Base-by-base conservation (phyloP, 352 stramenopile genomes). In the Phytophthora pinifolia region DNA sequence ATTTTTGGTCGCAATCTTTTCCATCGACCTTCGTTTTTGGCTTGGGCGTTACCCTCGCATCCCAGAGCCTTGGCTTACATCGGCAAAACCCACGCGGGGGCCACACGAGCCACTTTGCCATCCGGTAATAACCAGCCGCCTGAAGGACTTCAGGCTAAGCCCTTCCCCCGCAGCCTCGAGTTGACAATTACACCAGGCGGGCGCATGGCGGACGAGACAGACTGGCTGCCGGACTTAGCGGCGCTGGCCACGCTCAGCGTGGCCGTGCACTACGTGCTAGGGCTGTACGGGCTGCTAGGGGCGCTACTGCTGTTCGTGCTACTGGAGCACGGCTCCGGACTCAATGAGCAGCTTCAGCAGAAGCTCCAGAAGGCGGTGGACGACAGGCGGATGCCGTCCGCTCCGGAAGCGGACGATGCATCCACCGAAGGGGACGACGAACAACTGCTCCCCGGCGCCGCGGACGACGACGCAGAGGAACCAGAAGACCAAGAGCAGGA, bases 191-290 rank as follows among this genome's bases (percentile, higher is more conserved):
- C 46, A 47, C 8, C 13, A 31, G 30, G 63, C 32, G 58, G 52
- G 68, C 49, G 43, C 32, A 74, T 70, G 65, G 51, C 44, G 48
- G 51, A 74, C 47, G 51, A 67, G 32, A 46, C 51, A 35, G 72
- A 80, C 37, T 69, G 75, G 65, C 74, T 88, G 44, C 50, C 56
- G 35, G 81, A 92, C 46, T 44, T 92, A 15, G 77, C 81, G 42
- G 60, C 84, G 17, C 58, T 92, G 12, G 72, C 79, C 8, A 56
- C 62, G 35, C 55, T 83, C 22, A 84, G 66, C 44, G 79, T 79
- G 27, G 67, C 82, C n/a, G 70, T 88, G 31, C 81, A 89, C 61
- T 88, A 82, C 54, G 68, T 82, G 5, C 49, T 89, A 29, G 81
- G 81, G 1, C 32, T 88, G 8, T 75, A 76, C 48, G 79, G 79